Evolutionary conservation across 768 basidiomycete genomes (phyloP).

Genomic region (Infundibulicybe gibba): DNA sequence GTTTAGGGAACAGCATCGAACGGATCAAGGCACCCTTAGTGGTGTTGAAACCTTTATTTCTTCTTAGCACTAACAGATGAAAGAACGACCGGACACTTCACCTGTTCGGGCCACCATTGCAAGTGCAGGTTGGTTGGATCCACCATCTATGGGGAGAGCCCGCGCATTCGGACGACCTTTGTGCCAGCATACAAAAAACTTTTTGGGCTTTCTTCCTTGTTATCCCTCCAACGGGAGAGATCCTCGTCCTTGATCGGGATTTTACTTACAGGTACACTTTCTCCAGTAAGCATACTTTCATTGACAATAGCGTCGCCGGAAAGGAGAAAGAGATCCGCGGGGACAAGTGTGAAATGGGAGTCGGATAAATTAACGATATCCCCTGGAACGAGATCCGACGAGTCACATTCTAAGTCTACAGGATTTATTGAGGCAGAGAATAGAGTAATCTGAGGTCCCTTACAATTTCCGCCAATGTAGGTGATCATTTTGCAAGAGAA

Average conservation of each 20-base stretch:
- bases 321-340: constrained; percentile 88
- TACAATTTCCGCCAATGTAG: constrained; percentile 70
- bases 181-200: constrained; percentile 91
- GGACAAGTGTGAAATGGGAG: constrained; percentile 68
- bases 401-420: constrained; percentile 70
- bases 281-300: constrained; percentile 98
- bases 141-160: constrained; percentile 49
- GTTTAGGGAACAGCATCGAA: constrained; percentile 98
- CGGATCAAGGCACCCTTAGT: constrained; percentile 95
- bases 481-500: constrained; percentile 78
- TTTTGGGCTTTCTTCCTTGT: constrained; percentile 71
- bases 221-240: constrained; percentile 65
- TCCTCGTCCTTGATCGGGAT: constrained; percentile 78
- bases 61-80: constrained; percentile 1
- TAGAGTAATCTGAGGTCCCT: constrained; percentile 19
- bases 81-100: constrained; percentile 20
- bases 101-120: constrained; percentile 88
- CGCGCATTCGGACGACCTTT: constrained; percentile 82
- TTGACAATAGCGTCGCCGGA: constrained; percentile 98
- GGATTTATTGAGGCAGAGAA: constrained; percentile 2
- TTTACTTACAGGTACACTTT: constrained; percentile 97
- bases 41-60: constrained; percentile 79
- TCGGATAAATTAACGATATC: constrained; percentile 90
- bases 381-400: constrained; percentile 81
- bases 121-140: constrained; percentile 57